phyloP scores from a whole-genome alignment of 805 yeast species.

The Metschnikowia drakensbergensis region DNA sequence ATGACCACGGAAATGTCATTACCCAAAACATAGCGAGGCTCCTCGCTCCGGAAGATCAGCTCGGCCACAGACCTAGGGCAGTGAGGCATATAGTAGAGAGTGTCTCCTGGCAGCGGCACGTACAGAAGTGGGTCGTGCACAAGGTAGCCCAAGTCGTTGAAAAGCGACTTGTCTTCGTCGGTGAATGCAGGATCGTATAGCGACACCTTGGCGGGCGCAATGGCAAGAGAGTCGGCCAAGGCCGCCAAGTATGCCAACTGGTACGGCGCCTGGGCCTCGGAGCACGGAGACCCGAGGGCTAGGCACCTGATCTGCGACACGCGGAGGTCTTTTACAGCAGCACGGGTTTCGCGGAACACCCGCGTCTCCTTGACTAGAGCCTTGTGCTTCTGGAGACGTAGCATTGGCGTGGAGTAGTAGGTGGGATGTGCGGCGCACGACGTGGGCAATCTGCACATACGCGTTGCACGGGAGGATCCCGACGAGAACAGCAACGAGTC shows the following conservation, averaged over 20 bases:
- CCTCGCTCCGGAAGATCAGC: conserved; percentile 25
- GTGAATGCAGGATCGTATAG: conserved; percentile 65
- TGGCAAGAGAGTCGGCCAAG: conserved; percentile 25
- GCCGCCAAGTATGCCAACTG: conserved; percentile 60
- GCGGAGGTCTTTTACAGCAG: background rate
- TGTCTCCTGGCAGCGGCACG: background rate
- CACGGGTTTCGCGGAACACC: background rate
- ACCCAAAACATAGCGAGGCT: conserved; percentile 44
- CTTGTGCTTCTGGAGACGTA: background rate
- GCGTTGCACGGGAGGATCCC: too few species aligned
- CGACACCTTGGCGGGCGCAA: conserved; percentile 28
- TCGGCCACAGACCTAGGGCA: conserved; percentile 60
- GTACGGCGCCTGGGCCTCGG: conserved; percentile 55
- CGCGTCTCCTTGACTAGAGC: background rate
- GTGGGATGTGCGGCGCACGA: background rate
- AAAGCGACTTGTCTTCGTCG: conserved; percentile 38
- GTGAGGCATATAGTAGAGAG: conserved; percentile 66
- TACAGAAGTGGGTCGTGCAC: conserved; percentile 14
- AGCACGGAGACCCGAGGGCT: conserved; percentile 66
- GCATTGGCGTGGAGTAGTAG: background rate
- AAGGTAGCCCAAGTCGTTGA: conserved; percentile 12
- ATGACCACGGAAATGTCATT: conserved; percentile 53
- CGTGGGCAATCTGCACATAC: background rate
- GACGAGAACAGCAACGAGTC: too few species aligned
- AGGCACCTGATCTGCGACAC: conserved; percentile 51